Percentiles rank a stretch among this genome's conserved stretches.
phyloP scores from a whole-genome alignment of 2,329 filamentous ascomycete species.

The Myriangium duriaei region DNA sequence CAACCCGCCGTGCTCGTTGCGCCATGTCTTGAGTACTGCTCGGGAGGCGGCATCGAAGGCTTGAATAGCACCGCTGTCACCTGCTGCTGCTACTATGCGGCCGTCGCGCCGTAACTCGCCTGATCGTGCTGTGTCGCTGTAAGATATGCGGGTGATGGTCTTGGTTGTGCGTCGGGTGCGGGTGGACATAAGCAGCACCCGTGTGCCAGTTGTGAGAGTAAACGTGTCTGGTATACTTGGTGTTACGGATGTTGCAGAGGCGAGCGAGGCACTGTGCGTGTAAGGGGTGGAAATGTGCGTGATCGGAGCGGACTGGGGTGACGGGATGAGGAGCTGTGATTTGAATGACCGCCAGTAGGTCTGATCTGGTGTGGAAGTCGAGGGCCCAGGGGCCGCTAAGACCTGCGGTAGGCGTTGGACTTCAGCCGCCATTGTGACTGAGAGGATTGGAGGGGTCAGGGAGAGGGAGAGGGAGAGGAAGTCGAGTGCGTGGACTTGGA shows the following conservation, averaged over 20 bases:
- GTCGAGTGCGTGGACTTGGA: too few species aligned
- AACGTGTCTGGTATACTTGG: conserved; percentile 50
- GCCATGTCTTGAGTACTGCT: conserved; percentile 91
- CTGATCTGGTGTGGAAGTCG: conserved; percentile 79
- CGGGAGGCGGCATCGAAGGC: conserved; percentile 86
- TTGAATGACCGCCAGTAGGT: conserved; percentile 94
- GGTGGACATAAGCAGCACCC: conserved; percentile 87
- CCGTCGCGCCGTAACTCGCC: conserved; percentile 84
- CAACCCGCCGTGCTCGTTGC: conserved; percentile 66
- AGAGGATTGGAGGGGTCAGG: not conserved
- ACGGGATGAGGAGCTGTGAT: conserved; percentile 79
- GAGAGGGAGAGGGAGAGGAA: not conserved
- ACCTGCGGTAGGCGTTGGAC: conserved; percentile 68
- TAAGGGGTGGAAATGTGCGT: conserved; percentile 73
- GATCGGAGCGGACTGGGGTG: conserved; percentile 77
- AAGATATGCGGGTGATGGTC: conserved; percentile 75
- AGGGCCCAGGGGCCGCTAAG: conserved; percentile 72
- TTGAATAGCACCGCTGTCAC: conserved; percentile 84
- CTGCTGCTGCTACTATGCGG: conserved; percentile 77
- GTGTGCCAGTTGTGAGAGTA: conserved; percentile 85
- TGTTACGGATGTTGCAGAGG: conserved; percentile 29
- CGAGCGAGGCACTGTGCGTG: conserved; percentile 33
- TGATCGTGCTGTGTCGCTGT: conserved; percentile 73
- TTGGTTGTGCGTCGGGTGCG: conserved; percentile 85
- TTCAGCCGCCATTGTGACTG: conserved; percentile 62